Percentiles rank a stretch among this genome's conserved stretches.
These are phyloP conservation scores for Peltaster fructicola DNA, from an alignment of 2,329 filamentous ascomycete genomes.

Conservation along the genomic window DNA sequence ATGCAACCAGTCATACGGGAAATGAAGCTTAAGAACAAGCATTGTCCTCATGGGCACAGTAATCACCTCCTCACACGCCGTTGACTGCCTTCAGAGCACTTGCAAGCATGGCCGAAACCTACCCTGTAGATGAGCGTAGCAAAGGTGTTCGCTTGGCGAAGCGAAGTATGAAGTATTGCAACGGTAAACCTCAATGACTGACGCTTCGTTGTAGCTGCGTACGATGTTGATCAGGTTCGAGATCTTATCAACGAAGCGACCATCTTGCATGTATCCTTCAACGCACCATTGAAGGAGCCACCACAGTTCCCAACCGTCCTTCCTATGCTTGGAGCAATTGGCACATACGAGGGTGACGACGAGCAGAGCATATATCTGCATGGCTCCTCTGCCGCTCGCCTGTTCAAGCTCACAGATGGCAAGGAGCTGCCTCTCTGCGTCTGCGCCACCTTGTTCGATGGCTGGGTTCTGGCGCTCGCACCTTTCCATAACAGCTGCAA, in stretches of 20 bases:
- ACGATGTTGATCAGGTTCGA: conserved; percentile 58
- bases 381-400: conserved; percentile 62
- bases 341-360: conserved; percentile 50
- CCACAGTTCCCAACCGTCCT: conserved; percentile 56
- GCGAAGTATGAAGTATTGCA: too few relatives aligned
- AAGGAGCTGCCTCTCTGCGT: conserved; percentile 48
- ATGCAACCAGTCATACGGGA: too few relatives aligned
- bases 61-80: too few relatives aligned
- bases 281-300: conserved; percentile 31
- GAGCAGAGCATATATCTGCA: conserved; percentile 60
- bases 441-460: conserved; percentile 58
- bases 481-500: conserved; percentile 73
- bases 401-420: conserved; percentile 46
- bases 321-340: conserved; percentile 76
- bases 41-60: too few relatives aligned
- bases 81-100: too few relatives aligned
- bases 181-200: too few relatives aligned
- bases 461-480: conserved; percentile 60
- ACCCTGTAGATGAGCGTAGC: too few relatives aligned
- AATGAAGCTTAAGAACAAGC: too few relatives aligned
- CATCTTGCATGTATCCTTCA: conserved; percentile 68
- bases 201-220: conserved; percentile 35
- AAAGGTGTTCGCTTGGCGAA: too few relatives aligned
- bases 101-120: too few relatives aligned
- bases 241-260: conserved; percentile 55